Conservation (phyloP, 2,329 filamentous ascomycete species). For the Graphiopsis chlorocephala region DNA sequence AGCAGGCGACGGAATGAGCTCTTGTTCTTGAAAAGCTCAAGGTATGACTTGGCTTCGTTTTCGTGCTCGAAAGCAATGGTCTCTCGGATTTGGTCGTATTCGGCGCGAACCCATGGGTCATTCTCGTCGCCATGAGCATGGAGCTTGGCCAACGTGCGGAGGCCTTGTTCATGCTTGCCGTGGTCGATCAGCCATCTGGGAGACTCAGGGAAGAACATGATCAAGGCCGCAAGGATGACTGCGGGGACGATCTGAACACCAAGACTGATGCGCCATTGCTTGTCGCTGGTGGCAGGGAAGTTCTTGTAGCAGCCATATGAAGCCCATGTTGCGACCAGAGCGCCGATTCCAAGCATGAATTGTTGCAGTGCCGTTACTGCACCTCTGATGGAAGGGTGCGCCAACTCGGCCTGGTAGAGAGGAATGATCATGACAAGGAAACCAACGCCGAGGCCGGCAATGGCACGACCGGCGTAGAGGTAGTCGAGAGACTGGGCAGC, state of each 20-base stretch:
- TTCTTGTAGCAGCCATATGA: conserved; percentile 61
- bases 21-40: conserved; percentile 63
- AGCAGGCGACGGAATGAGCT: conserved; percentile 70
- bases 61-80: conserved; percentile 64
- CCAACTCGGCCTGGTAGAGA: conserved; percentile 74
- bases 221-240: conserved; percentile 60
- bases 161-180: conserved; percentile 60
- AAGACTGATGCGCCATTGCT: conserved; percentile 62
- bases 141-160: conserved; percentile 64
- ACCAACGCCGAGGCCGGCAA: conserved; percentile 49
- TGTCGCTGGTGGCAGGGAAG: conserved; percentile 47
- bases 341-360: conserved; percentile 77
- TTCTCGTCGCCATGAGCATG: conserved; percentile 65
- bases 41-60: conserved; percentile 66
- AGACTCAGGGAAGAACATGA: conserved; percentile 70
- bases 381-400: conserved; percentile 74
- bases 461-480: conserved; percentile 63
- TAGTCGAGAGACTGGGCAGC: conserved; percentile 59
- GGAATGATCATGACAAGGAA: conserved; percentile 64
- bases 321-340: conserved; percentile 70
- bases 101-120: conserved; percentile 68
- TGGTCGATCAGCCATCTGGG: conserved; percentile 70
- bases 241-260: conserved; percentile 71
- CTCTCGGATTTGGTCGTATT: conserved; percentile 69
- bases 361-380: conserved; percentile 73